phyloP scores from a whole-genome alignment of 2,329 filamentous ascomycete species.

The Seiridium unicorne region DNA sequence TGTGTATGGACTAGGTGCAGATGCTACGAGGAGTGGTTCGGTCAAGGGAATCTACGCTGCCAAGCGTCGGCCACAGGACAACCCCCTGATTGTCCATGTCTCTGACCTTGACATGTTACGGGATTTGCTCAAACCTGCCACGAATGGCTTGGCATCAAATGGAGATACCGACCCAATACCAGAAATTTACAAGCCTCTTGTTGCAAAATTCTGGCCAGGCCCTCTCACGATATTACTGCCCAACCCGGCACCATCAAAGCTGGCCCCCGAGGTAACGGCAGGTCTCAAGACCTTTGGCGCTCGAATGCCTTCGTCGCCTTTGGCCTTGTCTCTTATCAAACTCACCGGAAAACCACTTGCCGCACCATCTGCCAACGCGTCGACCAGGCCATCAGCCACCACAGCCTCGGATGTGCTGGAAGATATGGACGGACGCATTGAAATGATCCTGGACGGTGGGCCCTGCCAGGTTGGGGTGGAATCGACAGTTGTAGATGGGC shows the following conservation, averaged over 20 bases:
- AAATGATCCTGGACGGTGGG: slow-evolving; percentile 86
- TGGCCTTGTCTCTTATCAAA: slow-evolving; percentile 87
- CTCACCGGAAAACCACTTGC: slow-evolving; percentile 77
- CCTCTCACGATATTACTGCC: slow-evolving; percentile 88
- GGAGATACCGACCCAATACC: slow-evolving; percentile 54
- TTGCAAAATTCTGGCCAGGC: slow-evolving; percentile 88
- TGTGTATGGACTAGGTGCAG: slow-evolving; percentile 94
- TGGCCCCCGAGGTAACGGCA: slow-evolving; percentile 92
- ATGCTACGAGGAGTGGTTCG: slow-evolving; percentile 80
- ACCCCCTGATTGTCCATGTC: slow-evolving; percentile 92
- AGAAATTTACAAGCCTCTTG: slow-evolving; percentile 72
- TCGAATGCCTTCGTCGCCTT: slow-evolving; percentile 79
- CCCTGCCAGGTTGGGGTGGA: slow-evolving; percentile 87
- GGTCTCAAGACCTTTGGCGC: slow-evolving; percentile 82
- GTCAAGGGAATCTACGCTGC: slow-evolving; percentile 90
- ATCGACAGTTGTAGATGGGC: slow-evolving; percentile 92
- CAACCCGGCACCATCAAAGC: slow-evolving; percentile 63
- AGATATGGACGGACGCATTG: slow-evolving; percentile 79
- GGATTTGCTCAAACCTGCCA: slow-evolving; percentile 46
- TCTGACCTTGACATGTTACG: slow-evolving; percentile 77
- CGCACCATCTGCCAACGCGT: slow-evolving; percentile 91
- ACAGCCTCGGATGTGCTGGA: slow-evolving; percentile 85
- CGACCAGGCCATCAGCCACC: slow-evolving; percentile 89
- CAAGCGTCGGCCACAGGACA: slow-evolving; percentile 89
- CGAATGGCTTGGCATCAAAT: slow-evolving; percentile 20